Conservation (phyloP, 75 land plant species). For the Cunninghamia lanceolata region DNA sequence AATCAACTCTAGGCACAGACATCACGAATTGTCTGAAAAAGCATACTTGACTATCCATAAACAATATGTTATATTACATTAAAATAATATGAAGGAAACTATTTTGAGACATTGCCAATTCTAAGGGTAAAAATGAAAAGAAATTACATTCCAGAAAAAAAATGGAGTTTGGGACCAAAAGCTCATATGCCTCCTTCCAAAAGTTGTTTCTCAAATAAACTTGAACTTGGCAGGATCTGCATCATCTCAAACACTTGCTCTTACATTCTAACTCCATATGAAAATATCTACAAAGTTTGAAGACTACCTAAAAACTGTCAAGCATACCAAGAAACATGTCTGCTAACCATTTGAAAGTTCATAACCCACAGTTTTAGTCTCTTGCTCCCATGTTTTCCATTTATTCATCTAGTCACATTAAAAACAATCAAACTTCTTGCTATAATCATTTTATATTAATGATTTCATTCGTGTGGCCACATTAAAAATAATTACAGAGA, state of each 20-base stretch:
- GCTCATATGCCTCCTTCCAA: conserved; percentile 40
- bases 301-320: neutral
- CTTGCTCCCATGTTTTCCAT: conserved; percentile 56
- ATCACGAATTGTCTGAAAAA: no score
- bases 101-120: neutral
- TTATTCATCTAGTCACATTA: conserved; percentile 29
- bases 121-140: neutral
- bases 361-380: conserved; percentile 41
- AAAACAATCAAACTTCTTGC: no score
- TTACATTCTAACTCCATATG: neutral
- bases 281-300: neutral
- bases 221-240: conserved; percentile 47
- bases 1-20: conserved; percentile 74
- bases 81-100: neutral
- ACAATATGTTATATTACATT: neutral
- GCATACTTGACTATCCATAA: conserved; percentile 44
- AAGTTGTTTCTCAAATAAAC: conserved; percentile 46
- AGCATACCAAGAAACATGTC: neutral
- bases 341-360: conserved; percentile 39
- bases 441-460: no score
- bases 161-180: no score
- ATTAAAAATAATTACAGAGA: no score
- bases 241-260: neutral
- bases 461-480: no score
- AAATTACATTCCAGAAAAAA: no score